These are phyloP conservation scores for Boletellus deceptivus DNA, from an alignment of 1,284 basidiomycete genomes.

Conservation along the genomic window DNA sequence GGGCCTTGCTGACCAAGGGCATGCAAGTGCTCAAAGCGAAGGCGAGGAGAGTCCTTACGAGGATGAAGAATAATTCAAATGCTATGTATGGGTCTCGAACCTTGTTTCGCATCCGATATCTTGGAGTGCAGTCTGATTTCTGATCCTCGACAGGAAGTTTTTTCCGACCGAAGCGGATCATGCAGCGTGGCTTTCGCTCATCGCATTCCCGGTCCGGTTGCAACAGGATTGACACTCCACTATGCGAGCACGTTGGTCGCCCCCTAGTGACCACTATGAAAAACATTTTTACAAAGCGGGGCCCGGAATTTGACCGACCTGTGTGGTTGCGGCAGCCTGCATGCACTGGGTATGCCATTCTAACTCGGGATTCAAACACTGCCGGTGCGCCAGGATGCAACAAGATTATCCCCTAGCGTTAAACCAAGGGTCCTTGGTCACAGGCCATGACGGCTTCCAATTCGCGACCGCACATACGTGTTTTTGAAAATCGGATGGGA, in stretches of 20 bases:
- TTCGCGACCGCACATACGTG: slow-evolving; percentile 12
- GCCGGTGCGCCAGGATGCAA: slow-evolving; percentile 17
- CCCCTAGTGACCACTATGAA: slow-evolving; percentile 7
- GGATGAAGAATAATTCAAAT: slow-evolving; percentile 34
- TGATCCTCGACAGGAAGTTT: slow-evolving; percentile 16
- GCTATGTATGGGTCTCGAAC: slow-evolving; percentile 24
- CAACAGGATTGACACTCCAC: slow-evolving; percentile 2
- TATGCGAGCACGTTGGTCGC: slow-evolving; percentile 4
- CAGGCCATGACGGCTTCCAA: slow-evolving; percentile 1
- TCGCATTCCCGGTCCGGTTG: slow-evolving; percentile 9
- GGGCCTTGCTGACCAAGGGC: slow-evolving; percentile 47
- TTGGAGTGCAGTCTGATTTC: slow-evolving; percentile 19
- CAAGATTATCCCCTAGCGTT: slow-evolving; percentile 14
- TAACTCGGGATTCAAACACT: slow-evolving; percentile 9
- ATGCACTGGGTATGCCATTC: not conserved
- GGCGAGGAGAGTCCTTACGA: slow-evolving; percentile 34
- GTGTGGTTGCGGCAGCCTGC: slow-evolving; percentile 1
- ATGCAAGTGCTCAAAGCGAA: slow-evolving; percentile 20
- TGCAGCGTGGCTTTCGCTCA: slow-evolving; percentile 4
- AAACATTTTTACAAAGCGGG: slow-evolving; percentile 3
- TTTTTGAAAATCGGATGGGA: slow-evolving; percentile 18
- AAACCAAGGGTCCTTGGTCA: slow-evolving; percentile 11
- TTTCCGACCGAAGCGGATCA: slow-evolving; percentile 21
- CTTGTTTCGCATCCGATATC: slow-evolving; percentile 10
- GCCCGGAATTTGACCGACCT: slow-evolving; percentile 10